These are phyloP conservation scores for Maudiozyma barnettii DNA, from an alignment of 805 yeast genomes.

Conservation along the genomic window DNA sequence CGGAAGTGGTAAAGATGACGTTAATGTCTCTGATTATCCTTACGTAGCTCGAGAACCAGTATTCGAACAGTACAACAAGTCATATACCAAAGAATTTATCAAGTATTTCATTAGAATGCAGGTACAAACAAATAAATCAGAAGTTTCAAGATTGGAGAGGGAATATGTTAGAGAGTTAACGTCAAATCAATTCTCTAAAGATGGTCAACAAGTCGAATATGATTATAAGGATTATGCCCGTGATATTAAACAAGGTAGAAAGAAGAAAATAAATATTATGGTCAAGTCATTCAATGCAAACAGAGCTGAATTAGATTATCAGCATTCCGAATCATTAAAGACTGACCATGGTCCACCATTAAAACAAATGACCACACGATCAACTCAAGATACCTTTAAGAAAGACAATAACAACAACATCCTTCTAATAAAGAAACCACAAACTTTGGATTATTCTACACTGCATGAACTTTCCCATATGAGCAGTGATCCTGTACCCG, in stretches of 20 bases:
- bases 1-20: slow-evolving; percentile 9
- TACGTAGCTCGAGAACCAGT: slow-evolving; percentile 23
- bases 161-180: slow-evolving; percentile 15
- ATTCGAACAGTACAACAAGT: slow-evolving; percentile 24
- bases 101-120: slow-evolving; percentile 24
- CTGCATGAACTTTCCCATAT: neutral
- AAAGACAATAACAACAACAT: neutral
- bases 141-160: slow-evolving; percentile 16
- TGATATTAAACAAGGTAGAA: slow-evolving; percentile 14
- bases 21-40: slow-evolving; percentile 17
- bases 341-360: neutral
- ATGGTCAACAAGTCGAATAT: slow-evolving; percentile 9
- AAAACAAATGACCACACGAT: neutral
- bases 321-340: slow-evolving; percentile 5
- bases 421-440: neutral
- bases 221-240: slow-evolving; percentile 18
- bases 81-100: slow-evolving; percentile 18
- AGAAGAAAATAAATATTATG: slow-evolving; percentile 17
- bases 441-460: neutral
- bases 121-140: slow-evolving; percentile 19
- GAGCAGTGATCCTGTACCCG: neutral
- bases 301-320: slow-evolving; percentile 2
- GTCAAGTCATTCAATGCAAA: slow-evolving; percentile 4
- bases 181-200: slow-evolving; percentile 8
- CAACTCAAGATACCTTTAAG: neutral